phyloP scores from a whole-genome alignment of 495 filamentous ascomycete genomes.

The Hypoxylon rickii region DNA sequence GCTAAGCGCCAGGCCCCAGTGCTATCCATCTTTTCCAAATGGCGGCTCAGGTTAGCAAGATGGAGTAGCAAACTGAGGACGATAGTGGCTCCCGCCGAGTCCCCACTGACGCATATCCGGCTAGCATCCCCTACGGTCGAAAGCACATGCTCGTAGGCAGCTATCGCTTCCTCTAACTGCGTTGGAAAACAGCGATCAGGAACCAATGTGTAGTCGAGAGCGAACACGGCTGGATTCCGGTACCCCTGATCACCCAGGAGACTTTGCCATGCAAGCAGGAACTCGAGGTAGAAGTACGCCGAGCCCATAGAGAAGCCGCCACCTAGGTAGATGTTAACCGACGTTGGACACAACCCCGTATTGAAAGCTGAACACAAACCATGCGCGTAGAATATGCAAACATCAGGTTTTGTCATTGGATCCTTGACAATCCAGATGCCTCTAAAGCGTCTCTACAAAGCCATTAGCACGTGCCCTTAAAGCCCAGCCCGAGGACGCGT shows the following conservation, averaged over 20 bases:
- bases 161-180: slow-evolving; percentile 66
- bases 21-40: slow-evolving; percentile 40
- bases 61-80: slow-evolving; percentile 69
- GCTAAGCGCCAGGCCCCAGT: slow-evolving; percentile 26
- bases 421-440: slow-evolving; percentile 67
- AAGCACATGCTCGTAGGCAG: slow-evolving; percentile 69
- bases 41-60: slow-evolving; percentile 43
- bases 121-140: slow-evolving; percentile 56
- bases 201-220: slow-evolving; percentile 78
- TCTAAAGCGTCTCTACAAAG: slow-evolving; percentile 43
- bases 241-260: slow-evolving; percentile 63
- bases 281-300: slow-evolving; percentile 79
- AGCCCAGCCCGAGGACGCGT: not conserved
- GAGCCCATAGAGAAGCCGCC: slow-evolving; percentile 82
- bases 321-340: slow-evolving; percentile 45
- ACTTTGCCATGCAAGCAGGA: slow-evolving; percentile 67
- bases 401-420: slow-evolving; percentile 58
- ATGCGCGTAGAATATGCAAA: slow-evolving; percentile 75
- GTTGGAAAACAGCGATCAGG: slow-evolving; percentile 70
- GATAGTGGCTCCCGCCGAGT: slow-evolving; percentile 74
- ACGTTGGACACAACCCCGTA: not conserved
- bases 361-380: slow-evolving; percentile 47
- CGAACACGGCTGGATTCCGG: slow-evolving; percentile 74
- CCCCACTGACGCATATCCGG: slow-evolving; percentile 67
- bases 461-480: slow-evolving; percentile 4